Evolutionary conservation across 106 monocot species (phyloP), one percentile per base, ranked within the genome.

Genomic region (Apostasia shenzhenica): DNA sequence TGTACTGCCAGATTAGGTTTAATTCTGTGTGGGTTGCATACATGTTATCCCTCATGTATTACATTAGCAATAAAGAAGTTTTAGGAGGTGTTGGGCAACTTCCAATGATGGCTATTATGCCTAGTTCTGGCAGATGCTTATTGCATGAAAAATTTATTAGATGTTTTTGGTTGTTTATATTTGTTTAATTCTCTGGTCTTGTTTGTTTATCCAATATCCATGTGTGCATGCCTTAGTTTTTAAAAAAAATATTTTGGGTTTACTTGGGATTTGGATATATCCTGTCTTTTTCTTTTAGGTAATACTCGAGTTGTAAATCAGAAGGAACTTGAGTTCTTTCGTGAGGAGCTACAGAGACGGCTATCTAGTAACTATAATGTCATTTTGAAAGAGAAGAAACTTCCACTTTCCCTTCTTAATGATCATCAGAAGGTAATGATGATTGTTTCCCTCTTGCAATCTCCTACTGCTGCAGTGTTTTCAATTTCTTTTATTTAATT

Each of bases 231-330:
- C 50, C 8, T 50, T 50, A 5, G 50, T 50, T 50, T 4, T 50
- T 50, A 0, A 50, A 5, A 5, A 8, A 50, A 50, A 4, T 50
- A 5, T 4, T 5, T 50, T 50, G 50, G n/a, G 38, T 65, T 55
- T 45, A 37, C 43, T 4, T 54, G 2, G 39, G 10, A 52, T 42
- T 70, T 4, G 56, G 5, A 70, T 70, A 14, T 57, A 5, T 39
- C n/a, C 59, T 48, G 63, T 63, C 12, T 72, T 62, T 41, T 9
- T n/a, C 40, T 50, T 73, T 41, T 46, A 95, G 95, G 92, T 47
- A 97, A 97, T 63, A 97, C 95, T 49, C 63, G 95, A 49, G 92
- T 97, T 59, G 89, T 92, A 11, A 82, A 82, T 66, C 95, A 97
- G 77, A 89, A 92, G 68, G 84, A 92, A 67, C 81, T 97, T n/a